phyloP scores from a whole-genome alignment of 169 alveolate species.

The Haemoproteus tartakovskyi region DNA sequence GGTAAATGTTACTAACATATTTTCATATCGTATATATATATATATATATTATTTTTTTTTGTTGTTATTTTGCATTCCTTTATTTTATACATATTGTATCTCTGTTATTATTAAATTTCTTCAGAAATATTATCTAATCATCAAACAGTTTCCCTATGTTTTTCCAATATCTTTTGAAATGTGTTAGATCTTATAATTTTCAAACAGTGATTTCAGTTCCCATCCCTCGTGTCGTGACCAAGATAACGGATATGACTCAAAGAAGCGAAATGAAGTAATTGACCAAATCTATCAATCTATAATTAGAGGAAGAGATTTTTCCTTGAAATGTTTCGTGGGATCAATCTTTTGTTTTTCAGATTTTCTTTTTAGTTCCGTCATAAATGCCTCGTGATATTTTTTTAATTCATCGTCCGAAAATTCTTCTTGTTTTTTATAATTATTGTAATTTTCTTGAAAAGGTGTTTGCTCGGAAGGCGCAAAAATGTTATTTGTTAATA shows the following conservation, averaged over 20 bases:
- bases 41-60: too few species aligned
- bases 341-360: constrained; percentile 10
- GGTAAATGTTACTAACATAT: too few species aligned
- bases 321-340: background rate
- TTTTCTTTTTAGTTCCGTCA: constrained; percentile 9
- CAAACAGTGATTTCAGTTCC: constrained; percentile 16
- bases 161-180: too few species aligned
- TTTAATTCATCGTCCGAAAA: background rate
- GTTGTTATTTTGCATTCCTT: too few species aligned
- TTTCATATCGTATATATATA: too few species aligned
- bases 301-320: constrained; percentile 23
- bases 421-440: background rate
- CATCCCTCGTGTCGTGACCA: background rate
- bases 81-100: too few species aligned
- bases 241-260: too few species aligned
- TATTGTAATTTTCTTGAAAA: background rate
- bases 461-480: constrained; percentile 10
- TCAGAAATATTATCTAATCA: too few species aligned
- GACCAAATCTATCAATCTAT: constrained; percentile 2
- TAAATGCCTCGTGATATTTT: constrained; percentile 18
- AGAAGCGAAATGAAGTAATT: too few species aligned
- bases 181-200: constrained; percentile 6
- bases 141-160: too few species aligned
- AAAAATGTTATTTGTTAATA: background rate
- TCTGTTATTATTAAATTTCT: too few species aligned